phyloP scores from a whole-genome alignment of 371 early-diverging fungal genomes.

The Actinomortierella wolfii region DNA sequence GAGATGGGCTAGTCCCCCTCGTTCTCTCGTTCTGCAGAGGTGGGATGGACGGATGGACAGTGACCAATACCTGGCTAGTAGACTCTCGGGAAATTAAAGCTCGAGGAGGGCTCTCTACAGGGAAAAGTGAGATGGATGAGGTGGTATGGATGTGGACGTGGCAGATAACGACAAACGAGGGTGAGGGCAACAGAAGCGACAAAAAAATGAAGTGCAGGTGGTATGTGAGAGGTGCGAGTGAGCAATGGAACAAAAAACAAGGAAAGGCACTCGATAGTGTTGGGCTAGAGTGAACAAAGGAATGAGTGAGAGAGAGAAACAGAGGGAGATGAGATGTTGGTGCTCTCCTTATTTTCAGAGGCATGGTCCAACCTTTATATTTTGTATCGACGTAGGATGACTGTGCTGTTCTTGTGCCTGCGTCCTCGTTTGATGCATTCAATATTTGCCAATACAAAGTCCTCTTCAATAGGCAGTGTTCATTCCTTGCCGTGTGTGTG shows the following conservation, averaged over 20 bases:
- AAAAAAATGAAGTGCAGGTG: neutral
- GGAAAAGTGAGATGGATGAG: too few relatives aligned
- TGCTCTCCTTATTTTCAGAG: neutral
- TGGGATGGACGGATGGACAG: too few relatives aligned
- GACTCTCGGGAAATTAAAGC: too few relatives aligned
- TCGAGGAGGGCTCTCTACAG: too few relatives aligned
- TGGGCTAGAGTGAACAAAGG: neutral
- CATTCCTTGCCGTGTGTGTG: neutral
- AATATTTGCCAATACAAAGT: neutral
- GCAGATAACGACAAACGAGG: too few relatives aligned
- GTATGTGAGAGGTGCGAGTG: neutral
- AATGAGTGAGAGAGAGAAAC: neutral
- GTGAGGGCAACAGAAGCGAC: conserved; percentile 1
- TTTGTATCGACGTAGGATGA: too few relatives aligned
- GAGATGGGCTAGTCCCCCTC: neutral
- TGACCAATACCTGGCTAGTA: too few relatives aligned
- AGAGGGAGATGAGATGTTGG: neutral
- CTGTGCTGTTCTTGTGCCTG: neutral
- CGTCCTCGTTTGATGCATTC: neutral
- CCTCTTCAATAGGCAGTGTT: neutral
- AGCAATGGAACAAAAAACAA: neutral
- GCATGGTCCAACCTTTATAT: neutral
- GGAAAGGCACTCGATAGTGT: neutral
- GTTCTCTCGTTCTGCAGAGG: neutral
- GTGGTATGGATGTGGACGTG: too few relatives aligned